Conservation (phyloP, 805 yeast species). For the Yarrowia alimentaria region DNA sequence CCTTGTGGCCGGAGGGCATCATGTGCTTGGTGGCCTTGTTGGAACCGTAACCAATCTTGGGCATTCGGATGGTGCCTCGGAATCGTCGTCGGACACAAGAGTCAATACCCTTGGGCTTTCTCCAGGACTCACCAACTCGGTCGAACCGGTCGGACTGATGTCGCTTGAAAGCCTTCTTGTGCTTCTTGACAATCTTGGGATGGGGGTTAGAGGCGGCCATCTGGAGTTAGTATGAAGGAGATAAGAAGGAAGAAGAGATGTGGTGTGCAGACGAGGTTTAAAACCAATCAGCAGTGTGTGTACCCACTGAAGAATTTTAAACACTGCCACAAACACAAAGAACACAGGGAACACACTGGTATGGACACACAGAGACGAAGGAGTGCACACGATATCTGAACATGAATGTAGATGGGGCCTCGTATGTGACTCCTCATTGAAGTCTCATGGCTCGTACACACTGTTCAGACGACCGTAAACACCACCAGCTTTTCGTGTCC, state of each 20-base stretch:
- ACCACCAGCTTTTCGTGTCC: no score
- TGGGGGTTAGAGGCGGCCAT: slow-evolving; percentile 98
- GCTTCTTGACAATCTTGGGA: slow-evolving; percentile 99
- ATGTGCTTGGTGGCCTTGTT: slow-evolving; percentile 97
- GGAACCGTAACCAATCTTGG: slow-evolving; percentile 99
- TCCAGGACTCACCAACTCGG: slow-evolving; percentile 99
- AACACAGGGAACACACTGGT: no score
- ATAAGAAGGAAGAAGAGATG: not conserved
- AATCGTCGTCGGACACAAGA: slow-evolving; percentile 97
- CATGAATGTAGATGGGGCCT: no score
- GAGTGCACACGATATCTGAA: no score
- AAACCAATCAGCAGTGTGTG: no score
- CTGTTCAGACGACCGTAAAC: no score
- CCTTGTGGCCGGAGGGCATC: slow-evolving; percentile 97
- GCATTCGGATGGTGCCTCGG: slow-evolving; percentile 99
- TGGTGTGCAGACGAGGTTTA: not conserved
- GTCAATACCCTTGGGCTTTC: slow-evolving; percentile 99
- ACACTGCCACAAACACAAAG: no score
- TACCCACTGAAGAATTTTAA: no score
- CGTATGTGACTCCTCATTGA: no score
- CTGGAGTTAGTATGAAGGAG: slow-evolving; percentile 35
- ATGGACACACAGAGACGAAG: no score
- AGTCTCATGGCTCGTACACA: no score
- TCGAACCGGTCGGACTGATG: slow-evolving; percentile 99
- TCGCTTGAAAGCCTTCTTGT: slow-evolving; percentile 98